These are phyloP conservation scores for Talaromyces amestolkiae DNA, from an alignment of 2,329 filamentous ascomycete species.

Conservation along the genomic window DNA sequence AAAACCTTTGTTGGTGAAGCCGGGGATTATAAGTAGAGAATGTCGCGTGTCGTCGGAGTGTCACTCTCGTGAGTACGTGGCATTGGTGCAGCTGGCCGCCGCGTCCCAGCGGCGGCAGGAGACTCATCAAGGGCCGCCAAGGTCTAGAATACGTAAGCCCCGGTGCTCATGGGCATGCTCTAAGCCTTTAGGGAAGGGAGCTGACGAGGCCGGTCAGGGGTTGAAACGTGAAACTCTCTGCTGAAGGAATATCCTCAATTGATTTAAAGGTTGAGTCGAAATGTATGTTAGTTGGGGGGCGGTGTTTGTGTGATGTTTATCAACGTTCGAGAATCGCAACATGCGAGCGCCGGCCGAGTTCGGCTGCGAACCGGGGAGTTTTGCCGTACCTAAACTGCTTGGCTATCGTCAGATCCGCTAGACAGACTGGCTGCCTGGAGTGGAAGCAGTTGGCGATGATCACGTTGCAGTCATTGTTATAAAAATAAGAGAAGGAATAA, in stretches of 20 bases:
- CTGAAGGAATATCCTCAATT: neutral
- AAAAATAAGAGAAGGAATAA: neutral
- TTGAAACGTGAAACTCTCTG: neutral
- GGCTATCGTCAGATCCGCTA: neutral
- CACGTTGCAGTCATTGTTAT: neutral
- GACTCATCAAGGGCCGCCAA: conserved; percentile 17
- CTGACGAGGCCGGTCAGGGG: neutral
- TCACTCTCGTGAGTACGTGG: conserved; percentile 5
- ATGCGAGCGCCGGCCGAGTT: conserved; percentile 13
- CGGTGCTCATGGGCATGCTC: neutral
- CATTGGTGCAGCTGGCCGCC: conserved; percentile 15
- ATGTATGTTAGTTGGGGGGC: neutral
- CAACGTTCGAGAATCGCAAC: neutral
- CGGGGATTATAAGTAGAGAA: neutral
- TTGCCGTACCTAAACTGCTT: neutral
- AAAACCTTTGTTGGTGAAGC: neutral
- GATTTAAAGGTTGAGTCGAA: too few species aligned
- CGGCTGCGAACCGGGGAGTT: conserved; percentile 3
- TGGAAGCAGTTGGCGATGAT: neutral
- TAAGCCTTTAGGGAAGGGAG: neutral
- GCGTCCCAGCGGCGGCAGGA: conserved; percentile 19
- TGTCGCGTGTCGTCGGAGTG: conserved; percentile 6
- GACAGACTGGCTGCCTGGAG: neutral
- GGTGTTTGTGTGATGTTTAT: neutral
- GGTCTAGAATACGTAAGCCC: neutral